phyloP scores from a whole-genome alignment of 2,329 filamentous ascomycete species.

The Cladophialophora psammophila region DNA sequence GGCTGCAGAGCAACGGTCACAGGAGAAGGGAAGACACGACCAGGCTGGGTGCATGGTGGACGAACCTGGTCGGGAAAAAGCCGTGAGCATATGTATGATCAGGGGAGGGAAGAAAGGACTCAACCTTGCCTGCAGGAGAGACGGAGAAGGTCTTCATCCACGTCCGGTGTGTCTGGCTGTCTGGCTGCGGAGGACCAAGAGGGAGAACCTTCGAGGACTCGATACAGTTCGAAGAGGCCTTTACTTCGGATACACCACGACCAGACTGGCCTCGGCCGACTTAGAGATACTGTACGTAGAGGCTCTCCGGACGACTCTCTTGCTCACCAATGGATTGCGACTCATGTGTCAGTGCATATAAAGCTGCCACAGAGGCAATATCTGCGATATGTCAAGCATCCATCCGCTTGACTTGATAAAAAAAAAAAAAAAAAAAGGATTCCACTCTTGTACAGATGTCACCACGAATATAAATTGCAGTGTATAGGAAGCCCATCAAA shows the following conservation, averaged over 20 bases:
- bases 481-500: not conserved
- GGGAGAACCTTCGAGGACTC: not conserved
- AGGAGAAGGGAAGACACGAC: conserved; percentile 13
- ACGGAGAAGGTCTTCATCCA: not conserved
- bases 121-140: not conserved
- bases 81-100: not conserved
- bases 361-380: not conserved
- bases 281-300: not conserved
- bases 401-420: not conserved
- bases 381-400: not conserved
- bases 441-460: conserved; percentile 2
- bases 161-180: not conserved
- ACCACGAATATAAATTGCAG: not conserved
- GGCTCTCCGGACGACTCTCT: not conserved
- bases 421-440: not conserved
- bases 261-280: not conserved
- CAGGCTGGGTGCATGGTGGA: conserved; percentile 13
- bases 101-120: not conserved
- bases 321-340: not conserved
- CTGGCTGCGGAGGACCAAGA: not conserved
- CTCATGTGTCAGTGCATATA: not conserved
- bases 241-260: not conserved
- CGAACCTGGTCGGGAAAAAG: conserved; percentile 15
- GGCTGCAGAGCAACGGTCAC: conserved; percentile 29
- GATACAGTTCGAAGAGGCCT: not conserved